Conservation (phyloP, 1,139 yeast genomes). For the Taphrina wiesneri region DNA sequence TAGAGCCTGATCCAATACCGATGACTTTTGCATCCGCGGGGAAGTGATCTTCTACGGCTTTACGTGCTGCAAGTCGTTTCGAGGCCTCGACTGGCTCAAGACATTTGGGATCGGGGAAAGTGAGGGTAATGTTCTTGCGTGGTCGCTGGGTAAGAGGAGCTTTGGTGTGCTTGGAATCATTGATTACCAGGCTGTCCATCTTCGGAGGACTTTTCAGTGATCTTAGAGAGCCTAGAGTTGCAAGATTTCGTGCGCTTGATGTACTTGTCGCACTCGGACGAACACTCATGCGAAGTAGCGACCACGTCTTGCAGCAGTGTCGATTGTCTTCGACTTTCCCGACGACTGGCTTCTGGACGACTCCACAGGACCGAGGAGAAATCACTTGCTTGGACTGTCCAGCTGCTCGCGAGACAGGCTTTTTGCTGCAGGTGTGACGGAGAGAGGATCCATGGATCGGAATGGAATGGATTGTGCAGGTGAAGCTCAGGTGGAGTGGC, state of each 20-base stretch:
- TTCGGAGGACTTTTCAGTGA: constrained; percentile 22
- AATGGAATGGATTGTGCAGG: too few relatives aligned
- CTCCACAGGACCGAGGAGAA: too few relatives aligned
- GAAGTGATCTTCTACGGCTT: constrained; percentile 88
- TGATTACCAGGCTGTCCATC: constrained; percentile 16
- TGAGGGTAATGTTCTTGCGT: constrained; percentile 9
- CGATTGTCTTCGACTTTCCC: not conserved
- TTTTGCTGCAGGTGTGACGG: not conserved
- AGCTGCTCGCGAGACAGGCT: too few relatives aligned
- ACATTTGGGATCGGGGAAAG: constrained; percentile 25
- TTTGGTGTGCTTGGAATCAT: constrained; percentile 6
- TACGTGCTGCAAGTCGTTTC: constrained; percentile 83
- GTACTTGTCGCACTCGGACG: constrained; percentile 1
- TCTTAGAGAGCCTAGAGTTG: constrained; percentile 24
- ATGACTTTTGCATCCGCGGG: constrained; percentile 69
- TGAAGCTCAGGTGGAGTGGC: not conserved
- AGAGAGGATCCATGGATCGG: too few relatives aligned
- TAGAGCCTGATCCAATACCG: constrained; percentile 96
- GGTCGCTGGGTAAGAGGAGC: constrained; percentile 14
- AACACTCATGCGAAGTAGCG: not conserved
- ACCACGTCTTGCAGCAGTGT: not conserved
- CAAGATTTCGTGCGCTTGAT: constrained; percentile 17
- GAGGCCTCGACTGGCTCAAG: constrained; percentile 55
- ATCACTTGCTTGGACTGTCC: too few relatives aligned
- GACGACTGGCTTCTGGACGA: too few relatives aligned